Evolutionary conservation across 2,329 filamentous ascomycete species (phyloP).

Genomic region (Scedosporium aurantiacum): DNA sequence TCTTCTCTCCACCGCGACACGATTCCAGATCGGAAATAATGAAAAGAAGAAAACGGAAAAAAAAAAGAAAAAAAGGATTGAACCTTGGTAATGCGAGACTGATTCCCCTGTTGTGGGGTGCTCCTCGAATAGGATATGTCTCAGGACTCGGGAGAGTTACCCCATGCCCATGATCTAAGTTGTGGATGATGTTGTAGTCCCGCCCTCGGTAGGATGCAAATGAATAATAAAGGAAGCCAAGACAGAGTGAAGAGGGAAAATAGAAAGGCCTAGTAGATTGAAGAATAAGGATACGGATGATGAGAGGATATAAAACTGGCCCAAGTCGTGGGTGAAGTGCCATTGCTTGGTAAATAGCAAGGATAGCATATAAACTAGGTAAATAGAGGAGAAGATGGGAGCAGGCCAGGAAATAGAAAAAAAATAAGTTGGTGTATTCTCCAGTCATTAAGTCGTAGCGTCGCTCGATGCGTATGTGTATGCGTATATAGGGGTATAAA

Average conservation of each 20-base stretch:
- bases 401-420: not conserved
- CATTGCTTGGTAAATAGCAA: not conserved
- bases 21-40: not conserved
- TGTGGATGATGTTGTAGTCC: not conserved
- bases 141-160: not conserved
- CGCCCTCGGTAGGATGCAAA: not conserved
- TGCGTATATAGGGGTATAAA: constrained; percentile 4
- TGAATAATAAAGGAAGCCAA: not conserved
- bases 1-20: not conserved
- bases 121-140: not conserved
- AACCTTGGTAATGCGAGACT: not conserved
- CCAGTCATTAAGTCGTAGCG: constrained; percentile 4
- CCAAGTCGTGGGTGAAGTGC: not conserved
- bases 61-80: constrained; percentile 3
- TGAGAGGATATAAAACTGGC: not conserved
- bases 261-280: not conserved
- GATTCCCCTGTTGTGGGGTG: not conserved
- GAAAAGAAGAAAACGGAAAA: constrained; percentile 1
- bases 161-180: not conserved
- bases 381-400: not conserved
- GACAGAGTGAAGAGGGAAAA: not conserved
- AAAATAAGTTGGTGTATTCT: not conserved
- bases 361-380: not conserved
- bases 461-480: constrained; percentile 3
- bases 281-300: not conserved